Percentiles rank a stretch among this genome's conserved stretches.
phyloP scores from a whole-genome alignment of 169 alveolate genomes.

The Plasmodium blacklocki region DNA sequence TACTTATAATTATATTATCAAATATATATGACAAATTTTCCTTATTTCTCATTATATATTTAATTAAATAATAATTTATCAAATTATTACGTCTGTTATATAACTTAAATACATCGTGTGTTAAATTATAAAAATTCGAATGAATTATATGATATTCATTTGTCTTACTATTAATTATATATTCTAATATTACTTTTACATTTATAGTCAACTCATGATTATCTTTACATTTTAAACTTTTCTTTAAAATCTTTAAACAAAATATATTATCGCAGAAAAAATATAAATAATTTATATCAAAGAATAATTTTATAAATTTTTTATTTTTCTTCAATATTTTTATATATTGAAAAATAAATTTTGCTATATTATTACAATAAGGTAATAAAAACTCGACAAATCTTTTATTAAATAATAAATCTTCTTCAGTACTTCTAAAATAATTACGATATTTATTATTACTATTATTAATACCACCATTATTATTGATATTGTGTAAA shows the following conservation, averaged over 20 bases:
- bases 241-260: conserved; percentile 21
- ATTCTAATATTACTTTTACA: conserved; percentile 42
- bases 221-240: conserved; percentile 27
- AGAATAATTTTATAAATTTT: conserved; percentile 34
- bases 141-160: conserved; percentile 55
- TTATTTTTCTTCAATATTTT: conserved; percentile 43
- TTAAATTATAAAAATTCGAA: conserved; percentile 27
- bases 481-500: neutral
- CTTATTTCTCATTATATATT: conserved; percentile 27
- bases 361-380: conserved; percentile 10
- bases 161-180: conserved; percentile 22
- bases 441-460: neutral
- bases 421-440: conserved; percentile 14
- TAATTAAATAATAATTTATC: conserved; percentile 32
- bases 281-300: conserved; percentile 55
- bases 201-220: conserved; percentile 27
- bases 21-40: conserved; percentile 43
- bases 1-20: conserved; percentile 40
- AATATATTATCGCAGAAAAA: conserved; percentile 40
- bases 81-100: conserved; percentile 27
- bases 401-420: conserved; percentile 2
- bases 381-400: conserved; percentile 12
- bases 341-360: conserved; percentile 39
- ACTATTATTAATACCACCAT: neutral
- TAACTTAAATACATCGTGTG: conserved; percentile 63